Evolutionary conservation across 495 filamentous ascomycete species (phyloP).

Genomic region (Penicillium longicatenatum): DNA sequence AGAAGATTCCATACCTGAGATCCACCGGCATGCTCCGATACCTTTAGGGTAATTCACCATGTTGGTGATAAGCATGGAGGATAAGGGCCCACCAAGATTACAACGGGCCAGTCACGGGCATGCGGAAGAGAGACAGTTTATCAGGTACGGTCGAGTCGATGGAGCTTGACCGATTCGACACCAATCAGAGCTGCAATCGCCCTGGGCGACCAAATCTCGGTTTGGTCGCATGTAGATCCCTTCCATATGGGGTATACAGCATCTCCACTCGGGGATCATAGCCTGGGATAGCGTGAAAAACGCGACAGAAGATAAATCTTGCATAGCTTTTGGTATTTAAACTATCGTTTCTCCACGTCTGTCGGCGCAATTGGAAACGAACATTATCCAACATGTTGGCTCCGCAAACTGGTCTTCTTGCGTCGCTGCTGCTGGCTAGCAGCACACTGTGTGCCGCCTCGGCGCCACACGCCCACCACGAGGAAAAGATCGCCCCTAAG

Average conservation of each 20-base stretch:
- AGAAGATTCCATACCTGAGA: too few relatives aligned
- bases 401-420: conserved; percentile 11
- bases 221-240: conserved; percentile 11
- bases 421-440: conserved; percentile 21
- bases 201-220: conserved; percentile 11
- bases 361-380: background rate
- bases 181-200: conserved; percentile 18
- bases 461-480: background rate
- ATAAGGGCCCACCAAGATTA: background rate
- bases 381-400: conserved; percentile 14
- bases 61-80: background rate
- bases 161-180: conserved; percentile 13
- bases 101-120: background rate
- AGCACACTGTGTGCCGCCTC: conserved; percentile 13
- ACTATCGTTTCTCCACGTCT: background rate
- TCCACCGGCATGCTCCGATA: background rate
- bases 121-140: background rate
- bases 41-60: background rate
- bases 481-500: conserved; percentile 56
- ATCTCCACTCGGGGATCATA: conserved; percentile 9
- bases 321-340: background rate
- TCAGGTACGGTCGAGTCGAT: conserved; percentile 15
- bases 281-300: background rate
- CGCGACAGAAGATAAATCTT: background rate
- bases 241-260: conserved; percentile 3